Evolutionary conservation across 495 filamentous ascomycete genomes (phyloP).

Genomic region (Tuber aestivum): DNA sequence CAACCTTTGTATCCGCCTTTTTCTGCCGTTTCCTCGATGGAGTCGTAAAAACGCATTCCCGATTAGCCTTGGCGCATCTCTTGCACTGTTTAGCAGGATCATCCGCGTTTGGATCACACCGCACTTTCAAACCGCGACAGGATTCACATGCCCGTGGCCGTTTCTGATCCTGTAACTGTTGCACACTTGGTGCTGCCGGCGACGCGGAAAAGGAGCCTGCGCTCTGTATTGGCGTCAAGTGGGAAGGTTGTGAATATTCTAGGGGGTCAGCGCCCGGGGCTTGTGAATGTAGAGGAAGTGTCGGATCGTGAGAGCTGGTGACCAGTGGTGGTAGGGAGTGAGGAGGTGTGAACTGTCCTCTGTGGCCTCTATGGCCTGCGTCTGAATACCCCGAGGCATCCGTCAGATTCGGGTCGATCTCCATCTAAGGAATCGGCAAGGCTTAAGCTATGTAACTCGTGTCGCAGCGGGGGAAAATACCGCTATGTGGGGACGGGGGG

Average conservation of each 20-base stretch:
- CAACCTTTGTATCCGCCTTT: conserved; percentile 86
- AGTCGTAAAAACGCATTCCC: conserved; percentile 72
- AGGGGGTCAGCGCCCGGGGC: not conserved
- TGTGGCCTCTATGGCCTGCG: not conserved
- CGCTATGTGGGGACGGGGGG: not conserved
- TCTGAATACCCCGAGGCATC: not conserved
- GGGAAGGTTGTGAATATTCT: conserved; percentile 10
- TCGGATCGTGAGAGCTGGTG: not conserved
- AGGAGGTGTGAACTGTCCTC: not conserved
- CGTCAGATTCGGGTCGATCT: not conserved
- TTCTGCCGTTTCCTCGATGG: conserved; percentile 84
- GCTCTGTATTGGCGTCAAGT: conserved; percentile 10
- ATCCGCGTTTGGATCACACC: conserved; percentile 66
- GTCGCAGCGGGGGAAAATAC: not conserved
- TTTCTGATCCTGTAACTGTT: conserved; percentile 53
- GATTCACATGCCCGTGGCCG: conserved; percentile 87
- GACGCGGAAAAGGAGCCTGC: conserved; percentile 8
- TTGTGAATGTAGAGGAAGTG: not conserved
- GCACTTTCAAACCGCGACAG: conserved; percentile 83
- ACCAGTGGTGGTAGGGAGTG: not conserved
- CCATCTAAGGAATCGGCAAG: not conserved
- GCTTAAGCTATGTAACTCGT: not conserved
- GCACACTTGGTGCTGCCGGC: not conserved
- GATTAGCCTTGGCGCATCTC: conserved; percentile 75
- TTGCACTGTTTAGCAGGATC: conserved; percentile 66